Evolutionary conservation across 2,329 filamentous ascomycete genomes (phyloP), one percentile per base, ranked within the genome.

Genomic region (Epichloe brachyelytri): DNA sequence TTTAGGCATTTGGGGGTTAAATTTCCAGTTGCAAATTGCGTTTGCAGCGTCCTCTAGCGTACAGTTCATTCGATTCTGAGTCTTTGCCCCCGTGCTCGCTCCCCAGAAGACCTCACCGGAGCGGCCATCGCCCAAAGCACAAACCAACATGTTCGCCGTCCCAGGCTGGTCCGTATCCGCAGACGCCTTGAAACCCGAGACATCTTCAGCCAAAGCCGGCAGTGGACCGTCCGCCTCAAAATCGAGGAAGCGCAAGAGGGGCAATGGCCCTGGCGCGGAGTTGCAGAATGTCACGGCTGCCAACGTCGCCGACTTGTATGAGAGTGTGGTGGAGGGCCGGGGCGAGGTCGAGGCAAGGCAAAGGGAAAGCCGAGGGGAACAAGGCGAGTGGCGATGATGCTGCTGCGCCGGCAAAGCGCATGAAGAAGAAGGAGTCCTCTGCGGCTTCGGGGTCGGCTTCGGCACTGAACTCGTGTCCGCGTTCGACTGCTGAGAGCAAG

Each of bases 141-240:
- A 20, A 34, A 41, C 49, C 49, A 57, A 45, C 51, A 91, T 97
- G 91, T 97, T 97, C 67, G 84, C 89, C 10, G 90, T 97, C 33
- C 86, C 87, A 62, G 93, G 93, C 59, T 96, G 91, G 90, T 88
- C 88, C 39, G 76, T 96, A 37, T 80, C 87, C 51, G 77, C 83
- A 55, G 79, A 82, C 57, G 72, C 71, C 49, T 78, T 94, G 56
- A 88, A 88, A 68, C 69, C 80, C 33, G 88, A 95, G 68, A 77
- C 72, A 54, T 53, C 57, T 11, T 54, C 65, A 47, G 57, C 64
- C 36, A 40, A 37, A 8, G 62, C 60, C 45, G 59, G 60, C 34
- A 64, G 59, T 37, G 64, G 62, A 22, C 58, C 62, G 20, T 60
- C 68, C 2, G 61, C 69, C 53, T 63, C 70, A 58, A 79, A 75